Conservation (phyloP, 2,329 filamentous ascomycete species). For the Cyphellophora attinorum region DNA sequence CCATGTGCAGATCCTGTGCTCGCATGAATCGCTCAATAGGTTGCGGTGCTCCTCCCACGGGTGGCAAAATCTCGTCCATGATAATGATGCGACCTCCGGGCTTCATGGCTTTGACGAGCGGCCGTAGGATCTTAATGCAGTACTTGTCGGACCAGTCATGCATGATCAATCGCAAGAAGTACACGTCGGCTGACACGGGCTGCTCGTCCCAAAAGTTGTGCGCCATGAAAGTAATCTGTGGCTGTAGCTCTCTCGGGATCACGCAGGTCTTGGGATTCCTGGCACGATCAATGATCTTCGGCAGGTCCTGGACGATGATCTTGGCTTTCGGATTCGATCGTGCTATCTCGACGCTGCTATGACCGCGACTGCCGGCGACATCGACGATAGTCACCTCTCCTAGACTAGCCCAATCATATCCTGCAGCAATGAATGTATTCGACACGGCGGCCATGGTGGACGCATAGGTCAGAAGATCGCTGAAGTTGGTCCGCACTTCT, state of each 20-base stretch:
- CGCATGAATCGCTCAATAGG: constrained; percentile 11
- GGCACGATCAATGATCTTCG: constrained; percentile 9
- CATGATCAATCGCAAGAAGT: constrained; percentile 18
- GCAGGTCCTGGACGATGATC: constrained; percentile 16
- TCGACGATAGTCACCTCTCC: constrained; percentile 40
- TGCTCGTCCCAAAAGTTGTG: constrained; percentile 20
- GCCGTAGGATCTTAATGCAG: constrained; percentile 14
- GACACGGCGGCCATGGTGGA: constrained; percentile 8
- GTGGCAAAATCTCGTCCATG: constrained; percentile 12
- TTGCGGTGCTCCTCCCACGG: constrained; percentile 5
- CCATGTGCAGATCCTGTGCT: constrained; percentile 37
- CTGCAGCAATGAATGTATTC: constrained; percentile 7
- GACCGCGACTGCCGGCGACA: constrained; percentile 15
- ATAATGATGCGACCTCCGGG: constrained; percentile 10
- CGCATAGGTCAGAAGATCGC: constrained; percentile 10
- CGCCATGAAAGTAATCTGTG: constrained; percentile 14
- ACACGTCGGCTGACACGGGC: constrained; percentile 18
- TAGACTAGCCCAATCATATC: constrained; percentile 25
- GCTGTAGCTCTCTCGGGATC: constrained; percentile 4
- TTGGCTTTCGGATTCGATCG: constrained; percentile 4
- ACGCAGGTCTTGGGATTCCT: constrained; percentile 9
- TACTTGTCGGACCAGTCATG: constrained; percentile 20
- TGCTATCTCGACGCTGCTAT: constrained; percentile 11
- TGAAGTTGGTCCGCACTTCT: constrained; percentile 7
- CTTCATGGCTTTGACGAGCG: constrained; percentile 16